Base-by-base conservation (phyloP, 495 filamentous ascomycete species). In the Aspergillus wentii region DNA sequence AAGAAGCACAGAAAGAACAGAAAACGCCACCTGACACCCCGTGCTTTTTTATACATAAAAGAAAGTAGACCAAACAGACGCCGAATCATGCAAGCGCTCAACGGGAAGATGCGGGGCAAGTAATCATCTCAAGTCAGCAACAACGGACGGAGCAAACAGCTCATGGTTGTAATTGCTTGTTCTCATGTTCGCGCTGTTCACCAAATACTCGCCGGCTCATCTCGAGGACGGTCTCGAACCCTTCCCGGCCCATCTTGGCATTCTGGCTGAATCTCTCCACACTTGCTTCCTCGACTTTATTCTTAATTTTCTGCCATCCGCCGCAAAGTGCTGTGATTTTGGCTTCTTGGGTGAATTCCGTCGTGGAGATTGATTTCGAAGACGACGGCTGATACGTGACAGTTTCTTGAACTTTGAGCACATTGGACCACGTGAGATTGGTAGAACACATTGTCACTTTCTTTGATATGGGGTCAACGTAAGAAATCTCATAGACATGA, bases 291-390 rank as follows among this genome's bases (percentile, higher is more conserved):
- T 98, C 92, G 49, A 98, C 88, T 59, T 80, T 85, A 54, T 86
- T 92, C 66, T 85, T 90, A 54, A 98, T 80, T 51, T 87, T 88
- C 62, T 95, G 86, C 87, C 91, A 97, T 14, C 92, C 92, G 41
- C 94, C 91, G 56, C 88, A 94, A 10, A 97, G 69, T 1, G 92
- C 92, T 2, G 87, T 95, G 55, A 98, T 94, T 61, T 85, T 76
- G 7, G 92, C 92, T 36, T 87, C 78, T 68, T 98, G 92, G 25
- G 72, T 69, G 58, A 97, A 96, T 19, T 76, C 72, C 4, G 92
- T 98, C 48, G 75, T 76, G 33, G 74, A 69, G 22, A 67, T 64
- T 4, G 67, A 60, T 8, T 56, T 52, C 5, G 63, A 58, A 15
- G 78, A 53, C 2, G 66, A 66, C 0, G 86, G 90, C 35, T 75